Evolutionary conservation across 2,329 filamentous ascomycete genomes (phyloP).

Genomic region (Teratosphaeria viscida): DNA sequence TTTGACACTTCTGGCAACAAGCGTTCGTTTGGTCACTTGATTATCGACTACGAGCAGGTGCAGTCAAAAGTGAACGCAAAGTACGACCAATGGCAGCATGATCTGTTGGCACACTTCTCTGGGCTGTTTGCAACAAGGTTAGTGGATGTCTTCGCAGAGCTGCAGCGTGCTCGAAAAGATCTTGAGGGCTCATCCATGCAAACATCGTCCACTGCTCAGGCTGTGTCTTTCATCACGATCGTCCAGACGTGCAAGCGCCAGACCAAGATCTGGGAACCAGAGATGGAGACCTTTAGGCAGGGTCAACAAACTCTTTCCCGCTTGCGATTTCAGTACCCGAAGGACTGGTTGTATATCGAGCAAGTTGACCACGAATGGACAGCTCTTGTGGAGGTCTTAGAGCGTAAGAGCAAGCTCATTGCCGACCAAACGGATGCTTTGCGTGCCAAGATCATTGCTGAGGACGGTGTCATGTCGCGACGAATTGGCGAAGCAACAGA

Average conservation of each 20-base stretch:
- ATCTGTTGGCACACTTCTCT: conserved; percentile 90
- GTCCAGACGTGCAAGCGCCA: conserved; percentile 94
- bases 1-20: conserved; percentile 96
- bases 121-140: conserved; percentile 78
- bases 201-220: conserved; percentile 88
- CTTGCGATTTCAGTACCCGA: conserved; percentile 86
- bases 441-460: conserved; percentile 84
- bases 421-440: conserved; percentile 93
- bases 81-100: conserved; percentile 99
- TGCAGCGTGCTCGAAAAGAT: conserved; percentile 81
- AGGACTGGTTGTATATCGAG: conserved; percentile 90
- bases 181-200: conserved; percentile 88
- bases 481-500: conserved; percentile 75
- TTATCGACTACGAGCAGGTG: conserved; percentile 96
- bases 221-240: conserved; percentile 95
- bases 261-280: conserved; percentile 86
- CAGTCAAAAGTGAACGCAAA: conserved; percentile 98
- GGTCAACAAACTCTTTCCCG: conserved; percentile 85
- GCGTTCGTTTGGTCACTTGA: conserved; percentile 84
- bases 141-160: conserved; percentile 82
- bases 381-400: conserved; percentile 80
- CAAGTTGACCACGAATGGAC: conserved; percentile 96
- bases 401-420: conserved; percentile 87
- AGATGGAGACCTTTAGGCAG: conserved; percentile 91
- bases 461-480: conserved; percentile 82